Evolutionary conservation across 257 asterid genomes (phyloP).

Genomic region (Striga asiatica): DNA sequence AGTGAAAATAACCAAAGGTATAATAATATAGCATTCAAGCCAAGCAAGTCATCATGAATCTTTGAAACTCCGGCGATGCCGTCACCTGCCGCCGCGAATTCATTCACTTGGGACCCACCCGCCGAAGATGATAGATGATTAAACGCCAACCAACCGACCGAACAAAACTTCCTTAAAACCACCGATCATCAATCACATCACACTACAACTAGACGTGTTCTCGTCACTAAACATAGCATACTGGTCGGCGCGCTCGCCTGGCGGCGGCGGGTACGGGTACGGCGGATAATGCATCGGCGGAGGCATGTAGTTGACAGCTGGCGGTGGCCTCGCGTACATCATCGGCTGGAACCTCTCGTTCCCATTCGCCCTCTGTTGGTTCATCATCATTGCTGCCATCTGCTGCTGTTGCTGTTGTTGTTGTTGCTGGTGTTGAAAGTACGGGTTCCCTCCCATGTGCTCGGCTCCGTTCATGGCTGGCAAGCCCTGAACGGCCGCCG

Average conservation of each 20-base stretch:
- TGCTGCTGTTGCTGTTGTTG: constrained; percentile 65
- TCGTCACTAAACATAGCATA: constrained; percentile 59
- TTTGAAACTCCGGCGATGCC: constrained; percentile 11
- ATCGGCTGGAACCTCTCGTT: constrained; percentile 94
- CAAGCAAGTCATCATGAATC: constrained; percentile 19
- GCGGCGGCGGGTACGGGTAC: constrained; percentile 50
- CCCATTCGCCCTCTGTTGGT: constrained; percentile 75
- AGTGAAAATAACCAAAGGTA: constrained; percentile 8
- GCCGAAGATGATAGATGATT: background rate
- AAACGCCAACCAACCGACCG: background rate
- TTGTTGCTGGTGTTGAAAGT: too few relatives aligned
- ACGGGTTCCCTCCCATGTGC: constrained; percentile 53
- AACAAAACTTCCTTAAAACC: too few relatives aligned
- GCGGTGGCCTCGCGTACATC: constrained; percentile 97
- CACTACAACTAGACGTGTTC: constrained; percentile 52
- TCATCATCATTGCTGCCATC: constrained; percentile 86
- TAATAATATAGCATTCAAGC: constrained; percentile 14
- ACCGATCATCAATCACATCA: constrained; percentile 46
- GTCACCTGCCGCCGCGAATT: too few relatives aligned
- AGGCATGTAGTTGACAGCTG: constrained; percentile 82
- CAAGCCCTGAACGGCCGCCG: constrained; percentile 61
- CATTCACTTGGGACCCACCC: too few relatives aligned
- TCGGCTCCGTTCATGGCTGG: constrained; percentile 49
- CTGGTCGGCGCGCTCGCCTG: constrained; percentile 45
- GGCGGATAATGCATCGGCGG: constrained; percentile 45